phyloP scores from a whole-genome alignment of 225 moss, liverwort and hornwort genomes.

The Bryum argenteum region DNA sequence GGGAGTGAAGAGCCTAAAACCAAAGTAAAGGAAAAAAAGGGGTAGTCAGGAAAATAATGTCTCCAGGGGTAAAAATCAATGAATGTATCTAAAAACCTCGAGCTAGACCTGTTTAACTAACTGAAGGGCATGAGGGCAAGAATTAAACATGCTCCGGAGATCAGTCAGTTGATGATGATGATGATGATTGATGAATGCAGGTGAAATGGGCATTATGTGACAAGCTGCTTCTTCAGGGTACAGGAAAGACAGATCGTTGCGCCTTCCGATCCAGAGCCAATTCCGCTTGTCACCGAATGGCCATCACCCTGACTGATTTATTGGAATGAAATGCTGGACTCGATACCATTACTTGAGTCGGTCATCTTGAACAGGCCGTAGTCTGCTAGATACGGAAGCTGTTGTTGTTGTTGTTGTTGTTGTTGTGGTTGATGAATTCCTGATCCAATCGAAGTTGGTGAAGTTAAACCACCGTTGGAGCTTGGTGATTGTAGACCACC shows the following conservation, averaged over 20 bases:
- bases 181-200: constrained; percentile 12
- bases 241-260: background rate
- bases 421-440: background rate
- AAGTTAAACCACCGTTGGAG: background rate
- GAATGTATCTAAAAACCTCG: no score
- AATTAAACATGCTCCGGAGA: no score
- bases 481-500: no score
- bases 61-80: no score
- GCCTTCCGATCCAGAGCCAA: constrained; percentile 24
- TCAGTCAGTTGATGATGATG: no score
- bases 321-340: constrained; percentile 34
- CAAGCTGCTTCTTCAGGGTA: constrained; percentile 37
- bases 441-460: constrained; percentile 31
- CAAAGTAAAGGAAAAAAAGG: no score
- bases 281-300: constrained; percentile 39
- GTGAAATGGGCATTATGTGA: constrained; percentile 35
- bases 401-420: background rate
- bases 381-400: constrained; percentile 16
- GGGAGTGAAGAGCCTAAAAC: no score
- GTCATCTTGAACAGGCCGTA: constrained; percentile 30
- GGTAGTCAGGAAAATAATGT: no score
- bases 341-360: constrained; percentile 34
- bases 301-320: constrained; percentile 29
- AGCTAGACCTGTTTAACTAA: no score
- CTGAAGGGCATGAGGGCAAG: no score